Evolutionary conservation across 768 basidiomycete genomes (phyloP), one percentile per base, ranked within the genome.

Genomic region (Dioszegia crocea): DNA sequence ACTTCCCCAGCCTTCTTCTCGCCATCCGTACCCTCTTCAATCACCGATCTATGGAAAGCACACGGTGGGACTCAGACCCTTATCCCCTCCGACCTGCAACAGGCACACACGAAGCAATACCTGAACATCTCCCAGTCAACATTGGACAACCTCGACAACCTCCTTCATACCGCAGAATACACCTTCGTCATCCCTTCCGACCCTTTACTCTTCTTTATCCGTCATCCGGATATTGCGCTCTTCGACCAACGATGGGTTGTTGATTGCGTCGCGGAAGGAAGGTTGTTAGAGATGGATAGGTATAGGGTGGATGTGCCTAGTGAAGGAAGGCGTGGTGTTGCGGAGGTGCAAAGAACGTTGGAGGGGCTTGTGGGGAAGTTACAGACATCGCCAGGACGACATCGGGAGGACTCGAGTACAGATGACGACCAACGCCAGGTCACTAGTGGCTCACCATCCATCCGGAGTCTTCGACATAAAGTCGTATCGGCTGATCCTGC

Each of bases 1-100:
- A 11, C 39, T 30, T 23, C 26, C 19, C 54, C 54, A 8, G 46
- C 46, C 46, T 48, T 47, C 36, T 57, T 57, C 56, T 57, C 56
- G 3, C 56, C 56, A 4, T 57, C 46, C 31, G 21, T 40, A 8
- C 19, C 56, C 27, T 6, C 23, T 11, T 21, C n/a, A 10, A 5
- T 11, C 31, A 26, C 27, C 21, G n/a, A 36, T 12, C 10, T 40
- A 8, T 57, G 29, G 44, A 39, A 1, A 10, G 21, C 5, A 24
- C 33, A 57, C 45, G 56, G 56, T 9, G 56, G 56, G 6, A 8
- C 43, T 3, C 12, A 27, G 10, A 21, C 33, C 23, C 38, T 21
- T 12, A 40, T 26, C 19, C 39, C 30, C 10, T 16, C 29, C 17
- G 16, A 27, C 5, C 29, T 24, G 30, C 26, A 27, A 16, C 11